Base-by-base conservation (phyloP, 2,329 filamentous ascomycete genomes). In the Pseudogymnoascus sp. region DNA sequence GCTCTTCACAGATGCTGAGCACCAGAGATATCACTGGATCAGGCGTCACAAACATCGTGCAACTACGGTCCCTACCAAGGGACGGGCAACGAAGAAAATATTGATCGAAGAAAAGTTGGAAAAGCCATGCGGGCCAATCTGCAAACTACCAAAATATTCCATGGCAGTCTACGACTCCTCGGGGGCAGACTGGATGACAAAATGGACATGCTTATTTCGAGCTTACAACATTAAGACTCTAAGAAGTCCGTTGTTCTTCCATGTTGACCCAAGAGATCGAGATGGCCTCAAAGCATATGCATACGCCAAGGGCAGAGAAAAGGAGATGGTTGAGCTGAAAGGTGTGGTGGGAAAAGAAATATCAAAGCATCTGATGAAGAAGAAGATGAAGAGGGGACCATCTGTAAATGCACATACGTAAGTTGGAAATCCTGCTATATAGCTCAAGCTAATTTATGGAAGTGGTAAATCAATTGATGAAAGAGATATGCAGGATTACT, bases 1-100 rank as follows among this genome's bases (percentile, higher is more conserved):
- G 1, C 83, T 91, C 59, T 93, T 93, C 73, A 92, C 89, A 0
- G 89, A 93, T 69, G 88, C 90, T 66, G 90, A 93, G 69, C 89
- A 93, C 68, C 84, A 87, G 41, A 80, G 89, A n/a, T 93, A 89
- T 70, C 84, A 89, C 71, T 91, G 88, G 86, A 86, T 91, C 61
- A 58, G 58, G 14, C 14, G 43, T 18, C 43, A 50, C 25, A 50
- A 50, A 9, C 25, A 50, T 50, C 43, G 43, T 50, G 43, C 22
- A 12, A 47, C 34, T 5, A 12, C 16, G 1, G 35, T 60, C 7
- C 58, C 58, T 50, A 60, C 58, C 16, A 60, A 50, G n/a, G 58
- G 58, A 14, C 32, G 58, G 14, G 38, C 58, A 5, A 41, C 39
- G 22, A 41, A 50, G 25, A 60, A 60, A 25, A 28, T 50, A 16